Evolutionary conservation across 805 yeast species (phyloP), one percentile per base, ranked within the genome.

Genomic region (Teunomyces tritomae): DNA sequence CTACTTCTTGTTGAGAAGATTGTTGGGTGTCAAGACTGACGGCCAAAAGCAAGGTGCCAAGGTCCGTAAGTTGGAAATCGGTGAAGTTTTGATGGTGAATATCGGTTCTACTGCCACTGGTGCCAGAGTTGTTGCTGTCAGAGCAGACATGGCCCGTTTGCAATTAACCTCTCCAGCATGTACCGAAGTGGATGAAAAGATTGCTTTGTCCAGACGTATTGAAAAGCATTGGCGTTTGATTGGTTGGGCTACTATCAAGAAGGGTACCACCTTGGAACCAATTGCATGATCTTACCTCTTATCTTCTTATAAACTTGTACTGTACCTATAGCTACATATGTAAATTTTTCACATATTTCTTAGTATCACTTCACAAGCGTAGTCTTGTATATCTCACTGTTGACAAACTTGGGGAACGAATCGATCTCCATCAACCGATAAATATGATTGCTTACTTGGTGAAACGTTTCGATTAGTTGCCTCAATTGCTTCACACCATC

Each of bases 151-250:
- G 97, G 99, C 99, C 40, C 89, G 97, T 80, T 80, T 94, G 64
- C 90, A 89, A 66, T 81, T 94, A 67, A 92, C 98, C 42, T 85
- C 96, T 42, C 99, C 99, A 48, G 99, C 98, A 43, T 94, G 99
- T 84, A 92, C 99, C 33, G 97, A 92, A 77, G 80, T 92, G 44
- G 89, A 95, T 58, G 99, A 94, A 77, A 92, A 94, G 85, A 92
- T 94, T 70, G 99, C 99, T 34, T 78, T 94, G 65, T 90, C 97
- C 39, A 88, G 99, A 81, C 91, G 99, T 82, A 94, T 94, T 62
- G 99, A 94, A 69, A 92, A 92, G 83, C 99, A 94, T 73, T 94
- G 97, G 96, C 94, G 99, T 81, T 80, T 94, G 69, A 94, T 94
- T 75, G 99, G 99, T 62, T 94, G 99, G 99, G 99, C 99, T 60